A percentile compares a stretch with the other conserved stretches of the same genome.
Evolutionary conservation across 805 yeast species (phyloP).

Genomic region (Metschnikowia aberdeeniae): DNA sequence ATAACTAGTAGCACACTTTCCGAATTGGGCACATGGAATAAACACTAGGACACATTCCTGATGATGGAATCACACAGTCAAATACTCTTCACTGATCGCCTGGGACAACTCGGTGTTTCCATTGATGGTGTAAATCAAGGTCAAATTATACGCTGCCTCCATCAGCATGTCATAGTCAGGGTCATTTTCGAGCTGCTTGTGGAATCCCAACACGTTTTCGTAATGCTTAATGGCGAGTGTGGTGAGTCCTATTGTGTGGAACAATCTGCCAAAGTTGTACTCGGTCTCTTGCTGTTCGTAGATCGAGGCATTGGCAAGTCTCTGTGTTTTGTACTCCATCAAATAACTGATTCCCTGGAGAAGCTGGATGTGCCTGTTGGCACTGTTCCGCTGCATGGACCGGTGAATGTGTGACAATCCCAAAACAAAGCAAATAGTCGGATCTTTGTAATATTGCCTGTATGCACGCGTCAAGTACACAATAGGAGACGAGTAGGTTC

Average conservation of each 20-base stretch:
- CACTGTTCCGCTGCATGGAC: constrained; percentile 84
- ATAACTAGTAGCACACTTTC: too few species aligned
- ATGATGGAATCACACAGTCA: constrained; percentile 35
- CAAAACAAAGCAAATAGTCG: constrained; percentile 67
- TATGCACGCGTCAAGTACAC: constrained; percentile 74
- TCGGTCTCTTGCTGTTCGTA: constrained; percentile 70
- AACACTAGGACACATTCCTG: background rate
- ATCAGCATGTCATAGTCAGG: constrained; percentile 52
- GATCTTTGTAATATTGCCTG: constrained; percentile 64
- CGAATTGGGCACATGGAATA: too few species aligned
- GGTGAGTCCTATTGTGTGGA: constrained; percentile 76
- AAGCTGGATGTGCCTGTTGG: constrained; percentile 81
- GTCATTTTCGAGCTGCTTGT: constrained; percentile 38
- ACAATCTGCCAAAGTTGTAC: constrained; percentile 80
- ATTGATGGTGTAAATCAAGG: constrained; percentile 67
- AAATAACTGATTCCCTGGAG: constrained; percentile 82
- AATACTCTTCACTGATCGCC: constrained; percentile 58
- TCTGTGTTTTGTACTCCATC: constrained; percentile 59
- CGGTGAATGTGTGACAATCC: constrained; percentile 85
- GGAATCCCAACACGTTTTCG: constrained; percentile 53
- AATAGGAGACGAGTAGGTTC: constrained; percentile 78
- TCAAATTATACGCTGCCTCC: constrained; percentile 85
- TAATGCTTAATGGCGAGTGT: constrained; percentile 73
- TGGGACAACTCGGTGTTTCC: constrained; percentile 69
- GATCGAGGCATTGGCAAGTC: constrained; percentile 37